Percentiles rank a stretch among this genome's conserved stretches.
Conservation (phyloP, 2,329 filamentous ascomycete genomes). For the Colletotrichum salicis region DNA sequence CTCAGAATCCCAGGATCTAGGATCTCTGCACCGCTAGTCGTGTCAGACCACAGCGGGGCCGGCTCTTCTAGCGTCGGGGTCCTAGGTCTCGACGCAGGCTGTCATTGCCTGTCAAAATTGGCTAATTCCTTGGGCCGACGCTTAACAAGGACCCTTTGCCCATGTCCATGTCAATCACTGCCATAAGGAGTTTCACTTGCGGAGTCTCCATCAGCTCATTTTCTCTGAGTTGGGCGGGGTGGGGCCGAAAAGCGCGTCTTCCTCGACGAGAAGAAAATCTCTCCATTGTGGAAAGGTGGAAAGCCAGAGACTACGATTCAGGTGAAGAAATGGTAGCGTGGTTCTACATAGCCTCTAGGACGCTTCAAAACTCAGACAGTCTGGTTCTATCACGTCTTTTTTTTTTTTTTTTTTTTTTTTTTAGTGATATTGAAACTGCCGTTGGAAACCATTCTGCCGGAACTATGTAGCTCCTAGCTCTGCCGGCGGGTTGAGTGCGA, state of each 20-base stretch:
- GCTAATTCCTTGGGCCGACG: constrained; percentile 4
- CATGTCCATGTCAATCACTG: constrained; percentile 17
- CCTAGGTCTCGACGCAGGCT: constrained; percentile 1
- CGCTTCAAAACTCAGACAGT: too few species aligned
- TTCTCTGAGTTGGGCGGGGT: background rate
- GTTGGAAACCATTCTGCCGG: too few species aligned
- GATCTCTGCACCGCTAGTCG: background rate
- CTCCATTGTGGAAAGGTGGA: constrained; percentile 9
- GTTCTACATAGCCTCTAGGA: too few species aligned
- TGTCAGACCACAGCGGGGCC: background rate
- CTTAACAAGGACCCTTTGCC: background rate
- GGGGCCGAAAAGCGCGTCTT: background rate
- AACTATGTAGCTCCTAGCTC: too few species aligned
- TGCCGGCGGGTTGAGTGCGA: too few species aligned
- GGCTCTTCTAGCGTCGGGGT: constrained; percentile 5
- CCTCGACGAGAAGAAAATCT: background rate
- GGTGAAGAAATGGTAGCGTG: background rate
- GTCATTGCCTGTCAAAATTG: constrained; percentile 15
- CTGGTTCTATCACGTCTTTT: too few species aligned
- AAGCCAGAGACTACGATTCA: background rate
- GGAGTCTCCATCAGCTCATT: constrained; percentile 12
- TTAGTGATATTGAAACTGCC: too few species aligned
- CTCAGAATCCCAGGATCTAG: background rate
- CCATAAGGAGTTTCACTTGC: constrained; percentile 10
- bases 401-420: too few species aligned